These are phyloP conservation scores for Poa annua DNA, from an alignment of 176 grass and related monocot species.

Conservation along the genomic window DNA sequence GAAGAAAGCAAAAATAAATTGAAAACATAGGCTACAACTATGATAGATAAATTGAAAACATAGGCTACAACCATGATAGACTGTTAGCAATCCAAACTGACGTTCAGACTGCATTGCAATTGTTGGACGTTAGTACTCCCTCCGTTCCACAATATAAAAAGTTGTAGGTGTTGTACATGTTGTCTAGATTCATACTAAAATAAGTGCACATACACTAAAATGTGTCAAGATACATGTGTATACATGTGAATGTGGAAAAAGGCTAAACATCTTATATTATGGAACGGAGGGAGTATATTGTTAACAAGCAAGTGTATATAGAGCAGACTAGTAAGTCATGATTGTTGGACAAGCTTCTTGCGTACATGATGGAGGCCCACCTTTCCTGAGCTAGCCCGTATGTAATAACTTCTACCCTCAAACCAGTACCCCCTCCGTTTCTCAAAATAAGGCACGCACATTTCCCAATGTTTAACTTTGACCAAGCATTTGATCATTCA, in stretches of 20 bases:
- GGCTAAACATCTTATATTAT: too few relatives aligned
- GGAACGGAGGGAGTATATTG: too few relatives aligned
- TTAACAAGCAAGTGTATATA: background rate
- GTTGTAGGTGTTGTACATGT: too few relatives aligned
- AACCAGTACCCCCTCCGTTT: background rate
- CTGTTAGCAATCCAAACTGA: conserved; percentile 6
- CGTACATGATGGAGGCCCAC: conserved; percentile 6
- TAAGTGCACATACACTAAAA: too few relatives aligned
- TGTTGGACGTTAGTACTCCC: background rate
- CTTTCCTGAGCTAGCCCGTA: background rate
- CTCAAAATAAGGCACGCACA: too few relatives aligned
- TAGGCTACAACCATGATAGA: background rate
- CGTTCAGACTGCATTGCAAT: background rate
- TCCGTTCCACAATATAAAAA: too few relatives aligned
- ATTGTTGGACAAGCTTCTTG: background rate
- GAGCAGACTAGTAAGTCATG: background rate
- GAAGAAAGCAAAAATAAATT: conserved; percentile 8
- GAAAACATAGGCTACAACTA: conserved; percentile 21
- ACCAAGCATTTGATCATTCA: too few relatives aligned
- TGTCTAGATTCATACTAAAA: too few relatives aligned
- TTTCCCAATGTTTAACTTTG: too few relatives aligned
- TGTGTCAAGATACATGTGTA: too few relatives aligned
- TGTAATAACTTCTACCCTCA: conserved; percentile 31
- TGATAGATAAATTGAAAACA: background rate
- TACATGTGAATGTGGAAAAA: too few relatives aligned